phyloP scores from a whole-genome alignment of 2,329 filamentous ascomycete species.

The Chalara sp. region DNA sequence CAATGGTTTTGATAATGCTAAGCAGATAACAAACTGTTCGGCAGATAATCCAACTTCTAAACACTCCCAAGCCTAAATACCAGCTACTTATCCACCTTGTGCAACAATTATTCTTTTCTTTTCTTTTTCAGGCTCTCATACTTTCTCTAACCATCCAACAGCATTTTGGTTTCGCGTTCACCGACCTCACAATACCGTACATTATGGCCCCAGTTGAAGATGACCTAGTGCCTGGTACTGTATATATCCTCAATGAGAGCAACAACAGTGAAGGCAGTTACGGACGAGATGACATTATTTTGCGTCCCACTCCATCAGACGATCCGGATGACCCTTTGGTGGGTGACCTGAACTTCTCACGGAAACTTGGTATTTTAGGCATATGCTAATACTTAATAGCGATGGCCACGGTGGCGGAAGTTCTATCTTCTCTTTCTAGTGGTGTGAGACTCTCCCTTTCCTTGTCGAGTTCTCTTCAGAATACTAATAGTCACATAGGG shows the following conservation, averaged over 20 bases:
- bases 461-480: neutral
- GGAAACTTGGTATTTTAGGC: neutral
- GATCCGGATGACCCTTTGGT: constrained; percentile 1
- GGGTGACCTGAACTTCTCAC: neutral
- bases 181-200: neutral
- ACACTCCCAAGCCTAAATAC: neutral
- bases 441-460: neutral
- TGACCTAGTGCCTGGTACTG: neutral
- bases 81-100: neutral
- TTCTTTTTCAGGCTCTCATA: neutral
- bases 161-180: neutral
- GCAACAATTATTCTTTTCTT: neutral
- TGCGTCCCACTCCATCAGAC: constrained; percentile 1
- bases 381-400: neutral
- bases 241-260: neutral
- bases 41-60: no score
- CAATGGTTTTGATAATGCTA: no score
- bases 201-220: neutral
- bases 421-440: neutral
- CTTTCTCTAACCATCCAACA: neutral
- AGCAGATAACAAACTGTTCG: no score
- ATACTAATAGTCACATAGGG: neutral
- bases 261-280: neutral
- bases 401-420: neutral
- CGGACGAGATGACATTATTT: neutral